phyloP scores from a whole-genome alignment of 352 stramenopile genomes.

The Blastocystis sp. region DNA sequence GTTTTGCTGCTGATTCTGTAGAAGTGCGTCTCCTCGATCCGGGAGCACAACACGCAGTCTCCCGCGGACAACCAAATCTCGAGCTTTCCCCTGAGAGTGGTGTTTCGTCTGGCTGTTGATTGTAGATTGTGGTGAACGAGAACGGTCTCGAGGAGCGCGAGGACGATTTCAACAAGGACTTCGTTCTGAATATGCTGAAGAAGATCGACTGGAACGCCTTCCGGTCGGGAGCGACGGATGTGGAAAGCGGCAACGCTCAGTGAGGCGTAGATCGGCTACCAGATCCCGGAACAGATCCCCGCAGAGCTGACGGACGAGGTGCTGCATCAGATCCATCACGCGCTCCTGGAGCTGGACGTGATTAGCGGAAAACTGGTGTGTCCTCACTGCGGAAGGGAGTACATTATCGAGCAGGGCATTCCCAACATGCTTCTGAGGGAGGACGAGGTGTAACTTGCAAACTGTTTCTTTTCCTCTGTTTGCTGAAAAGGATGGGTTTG shows the following conservation, averaged over 20 bases:
- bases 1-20: background rate
- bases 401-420: slow-evolving; percentile 82
- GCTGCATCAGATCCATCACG: slow-evolving; percentile 81
- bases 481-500: background rate
- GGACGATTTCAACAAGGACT: slow-evolving; percentile 80
- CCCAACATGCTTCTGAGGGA: slow-evolving; percentile 85
- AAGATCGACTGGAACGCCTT: slow-evolving; percentile 83
- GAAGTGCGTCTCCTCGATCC: slow-evolving; percentile 71
- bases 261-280: slow-evolving; percentile 73
- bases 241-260: slow-evolving; percentile 75
- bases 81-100: slow-evolving; percentile 53
- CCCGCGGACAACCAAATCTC: slow-evolving; percentile 75
- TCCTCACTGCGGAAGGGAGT: slow-evolving; percentile 80
- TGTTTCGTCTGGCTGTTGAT: background rate
- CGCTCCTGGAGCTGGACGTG: slow-evolving; percentile 81
- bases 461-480: slow-evolving; percentile 30
- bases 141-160: slow-evolving; percentile 78
- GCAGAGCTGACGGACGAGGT: slow-evolving; percentile 75
- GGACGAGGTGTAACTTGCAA: slow-evolving; percentile 79
- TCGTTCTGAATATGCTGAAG: slow-evolving; percentile 81
- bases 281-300: slow-evolving; percentile 74
- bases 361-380: slow-evolving; percentile 83
- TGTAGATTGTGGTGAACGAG: slow-evolving; percentile 71
- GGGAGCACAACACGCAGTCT: slow-evolving; percentile 81
- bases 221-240: slow-evolving; percentile 76